Base-by-base conservation (phyloP, 495 filamentous ascomycete genomes). In the Sordaria brevicollis region DNA sequence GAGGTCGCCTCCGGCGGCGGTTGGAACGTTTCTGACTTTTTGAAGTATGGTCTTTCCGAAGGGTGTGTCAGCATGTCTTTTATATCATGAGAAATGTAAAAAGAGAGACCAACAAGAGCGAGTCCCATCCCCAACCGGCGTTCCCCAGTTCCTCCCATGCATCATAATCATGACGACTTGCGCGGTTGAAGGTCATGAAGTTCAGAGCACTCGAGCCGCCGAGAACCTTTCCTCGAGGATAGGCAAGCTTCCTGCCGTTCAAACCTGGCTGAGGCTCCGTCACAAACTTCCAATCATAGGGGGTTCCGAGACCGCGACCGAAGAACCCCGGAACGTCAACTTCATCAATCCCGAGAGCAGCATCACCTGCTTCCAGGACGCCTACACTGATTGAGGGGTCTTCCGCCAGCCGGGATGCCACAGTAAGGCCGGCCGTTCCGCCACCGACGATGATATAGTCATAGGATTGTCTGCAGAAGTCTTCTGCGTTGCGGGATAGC, bases 361-460 rank as follows among this genome's bases (percentile, higher is more conserved):
- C 74, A 17, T 71, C 71, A 2, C 87, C 87, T 19, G 86, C 86
- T 76, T 89, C 87, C 19, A 89, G 80, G 4, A 89, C 81, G 5
- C 81, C 81, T 5, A 89, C 81, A 1, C 70, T 79, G 34, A 86
- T 65, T 31, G 77, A 70, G 0, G 79, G 70, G 67, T 81, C 72
- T 67, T 86, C 85, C 0, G 86, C 84, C 3, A 89, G 81, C 0
- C 86, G 79, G 69, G 82, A 81, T 4, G 87, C 87, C 1, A 88
- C 76, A 4, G 80, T 82, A n/a, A 89, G 79, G 6, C 87, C 87
- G 33, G 83, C 79, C 1, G 86, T 87, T 8, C 86, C 86, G 49
- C 85, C 85, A 33, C 86, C 86, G 10, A 87, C 75, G 17, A 88
- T 74, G 13, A 96, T 79, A 80, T 91, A 94, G 82, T 96, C 92